phyloP scores from a whole-genome alignment of 306 rosid species.

The Glycine tomentella region DNA sequence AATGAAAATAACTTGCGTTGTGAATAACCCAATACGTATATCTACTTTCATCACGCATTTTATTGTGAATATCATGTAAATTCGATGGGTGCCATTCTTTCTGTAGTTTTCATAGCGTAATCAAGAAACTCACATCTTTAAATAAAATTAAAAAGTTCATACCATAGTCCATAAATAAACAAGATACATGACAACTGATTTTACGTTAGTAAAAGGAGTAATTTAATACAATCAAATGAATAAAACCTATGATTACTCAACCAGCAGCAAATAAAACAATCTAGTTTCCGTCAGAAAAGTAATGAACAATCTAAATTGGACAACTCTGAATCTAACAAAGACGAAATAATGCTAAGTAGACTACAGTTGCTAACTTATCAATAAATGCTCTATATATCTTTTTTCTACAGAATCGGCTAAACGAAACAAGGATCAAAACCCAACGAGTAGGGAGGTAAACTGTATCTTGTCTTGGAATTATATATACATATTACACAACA shows the following conservation, averaged over 20 bases:
- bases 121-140: too few species aligned
- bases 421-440: conserved; percentile 42
- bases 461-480: conserved; percentile 51
- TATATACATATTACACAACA: conserved; percentile 43
- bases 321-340: conserved; percentile 9
- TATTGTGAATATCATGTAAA: not conserved
- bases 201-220: not conserved
- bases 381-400: conserved; percentile 44
- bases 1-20: too few species aligned
- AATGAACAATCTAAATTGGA: conserved; percentile 30
- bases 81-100: not conserved
- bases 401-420: conserved; percentile 49
- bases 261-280: conserved; percentile 22
- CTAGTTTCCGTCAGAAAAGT: not conserved
- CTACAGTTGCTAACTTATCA: not conserved
- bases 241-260: conserved; percentile 11
- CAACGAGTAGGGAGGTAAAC: conserved; percentile 38
- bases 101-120: not conserved
- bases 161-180: not conserved
- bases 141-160: too few species aligned
- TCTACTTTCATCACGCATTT: too few species aligned
- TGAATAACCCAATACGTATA: too few species aligned
- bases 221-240: not conserved
- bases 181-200: not conserved
- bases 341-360: conserved; percentile 35